Conservation (phyloP, 805 yeast species). For the Blastobotrys terrestris region DNA sequence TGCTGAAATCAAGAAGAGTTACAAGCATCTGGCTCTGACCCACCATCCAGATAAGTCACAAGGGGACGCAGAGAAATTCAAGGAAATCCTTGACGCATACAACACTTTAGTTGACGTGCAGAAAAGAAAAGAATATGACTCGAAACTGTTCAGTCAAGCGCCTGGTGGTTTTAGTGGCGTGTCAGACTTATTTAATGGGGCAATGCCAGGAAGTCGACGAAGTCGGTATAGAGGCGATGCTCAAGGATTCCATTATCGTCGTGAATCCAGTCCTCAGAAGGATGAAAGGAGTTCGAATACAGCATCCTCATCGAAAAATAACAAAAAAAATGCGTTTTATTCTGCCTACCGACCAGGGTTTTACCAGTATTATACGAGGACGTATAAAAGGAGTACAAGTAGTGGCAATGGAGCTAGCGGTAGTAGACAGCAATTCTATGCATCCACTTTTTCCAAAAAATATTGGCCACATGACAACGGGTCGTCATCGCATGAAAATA, state of each 20-base stretch:
- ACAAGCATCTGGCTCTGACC: slow-evolving; percentile 32
- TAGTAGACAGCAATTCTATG: neutral
- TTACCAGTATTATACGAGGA: neutral
- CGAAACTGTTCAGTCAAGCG: slow-evolving; percentile 11
- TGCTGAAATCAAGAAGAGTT: slow-evolving; percentile 35
- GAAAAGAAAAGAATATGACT: slow-evolving; percentile 25
- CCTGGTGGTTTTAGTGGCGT: no score
- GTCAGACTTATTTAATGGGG: no score
- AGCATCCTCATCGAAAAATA: neutral
- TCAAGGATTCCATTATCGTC: no score
- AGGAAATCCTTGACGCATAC: slow-evolving; percentile 31
- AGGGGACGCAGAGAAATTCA: slow-evolving; percentile 30
- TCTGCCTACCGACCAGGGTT: neutral
- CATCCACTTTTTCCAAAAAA: neutral
- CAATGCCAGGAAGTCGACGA: no score
- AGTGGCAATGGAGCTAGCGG: neutral
- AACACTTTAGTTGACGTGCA: slow-evolving; percentile 26
- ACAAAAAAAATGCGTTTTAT: neutral
- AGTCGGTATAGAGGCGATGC: no score
- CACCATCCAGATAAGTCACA: slow-evolving; percentile 43
- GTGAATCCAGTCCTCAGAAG: no score
- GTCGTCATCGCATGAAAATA: neutral
- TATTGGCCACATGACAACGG: neutral
- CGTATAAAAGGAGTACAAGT: neutral
- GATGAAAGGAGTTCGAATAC: neutral